Percentiles rank a stretch among this genome's conserved stretches.
Conservation (phyloP, 495 filamentous ascomycete species). For the Hypoxylon rickii region DNA sequence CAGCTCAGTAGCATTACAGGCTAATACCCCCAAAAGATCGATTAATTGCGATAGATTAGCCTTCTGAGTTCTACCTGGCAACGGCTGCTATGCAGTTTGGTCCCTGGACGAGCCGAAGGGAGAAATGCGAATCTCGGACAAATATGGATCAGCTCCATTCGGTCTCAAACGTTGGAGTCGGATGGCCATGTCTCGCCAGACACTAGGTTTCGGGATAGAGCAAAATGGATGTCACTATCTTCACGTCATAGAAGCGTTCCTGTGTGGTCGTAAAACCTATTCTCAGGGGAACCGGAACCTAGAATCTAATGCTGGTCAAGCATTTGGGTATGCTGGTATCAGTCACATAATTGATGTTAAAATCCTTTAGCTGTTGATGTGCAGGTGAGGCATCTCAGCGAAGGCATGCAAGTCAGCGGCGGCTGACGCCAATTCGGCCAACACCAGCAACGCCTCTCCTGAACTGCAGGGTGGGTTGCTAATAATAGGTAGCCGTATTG, state of each 20-base stretch:
- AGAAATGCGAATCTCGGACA: background rate
- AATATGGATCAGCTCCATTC: background rate
- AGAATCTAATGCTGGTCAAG: too few relatives aligned
- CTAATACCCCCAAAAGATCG: constrained; percentile 29
- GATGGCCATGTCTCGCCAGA: too few relatives aligned
- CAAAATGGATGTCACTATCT: too few relatives aligned
- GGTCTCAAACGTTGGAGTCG: background rate
- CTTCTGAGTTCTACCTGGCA: constrained; percentile 3
- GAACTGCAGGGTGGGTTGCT: constrained; percentile 15
- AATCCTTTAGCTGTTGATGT: constrained; percentile 7
- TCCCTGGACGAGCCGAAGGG: constrained; percentile 7
- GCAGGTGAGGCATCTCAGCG: constrained; percentile 14
- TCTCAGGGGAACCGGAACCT: too few relatives aligned
- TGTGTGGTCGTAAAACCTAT: too few relatives aligned
- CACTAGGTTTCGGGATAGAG: too few relatives aligned
- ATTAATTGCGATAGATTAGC: constrained; percentile 32
- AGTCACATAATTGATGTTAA: constrained; percentile 10
- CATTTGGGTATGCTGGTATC: too few relatives aligned
- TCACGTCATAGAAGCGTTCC: too few relatives aligned
- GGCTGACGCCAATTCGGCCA: constrained; percentile 18
- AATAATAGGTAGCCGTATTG: too few relatives aligned
- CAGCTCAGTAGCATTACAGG: constrained; percentile 24
- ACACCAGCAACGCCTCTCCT: background rate
- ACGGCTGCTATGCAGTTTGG: constrained; percentile 2
- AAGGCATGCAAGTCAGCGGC: constrained; percentile 23